Evolutionary conservation across 163 green algal species (phyloP), one percentile per base, ranked within the genome.

Genomic region (Volvox carteri): DNA sequence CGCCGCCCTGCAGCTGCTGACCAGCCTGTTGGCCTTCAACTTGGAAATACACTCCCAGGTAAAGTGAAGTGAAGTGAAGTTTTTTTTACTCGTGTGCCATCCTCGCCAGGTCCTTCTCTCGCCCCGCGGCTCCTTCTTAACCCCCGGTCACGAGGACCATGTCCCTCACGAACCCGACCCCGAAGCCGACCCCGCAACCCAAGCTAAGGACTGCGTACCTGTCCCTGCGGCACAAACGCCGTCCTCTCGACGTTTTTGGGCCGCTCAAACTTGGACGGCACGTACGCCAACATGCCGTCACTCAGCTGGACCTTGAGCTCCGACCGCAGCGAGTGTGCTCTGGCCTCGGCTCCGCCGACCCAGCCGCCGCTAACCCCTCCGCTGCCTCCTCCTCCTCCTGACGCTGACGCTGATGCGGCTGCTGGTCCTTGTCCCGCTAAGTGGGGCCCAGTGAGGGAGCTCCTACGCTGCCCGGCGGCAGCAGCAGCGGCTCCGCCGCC

Each of bases 11-110:
- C 58, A 78, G 68, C 84, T 89, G 70, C 50, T 89, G 50, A 83
- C 84, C 70, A 76, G 50, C 68, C 39, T 89, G 48, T 52, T 89
- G 39, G 84, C 84, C 33, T 89, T 89, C 84, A 89, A 89, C 70
- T 39, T 89, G 70, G 84, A 89, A 50, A 41, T 83, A 0, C 84
- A 89, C 68, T 48, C 84, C 4, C n/a, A n/a, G n/a, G n/a, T n/a
- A n/a, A n/a, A n/a, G n/a, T n/a, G n/a, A n/a, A n/a, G n/a, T n/a
- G n/a, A n/a, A n/a, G n/a, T n/a, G n/a, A n/a, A n/a, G n/a, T n/a
- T n/a, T n/a, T n/a, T n/a, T n/a, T n/a, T n/a, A n/a, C n/a, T n/a
- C n/a, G n/a, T n/a, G n/a, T n/a, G n/a, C n/a, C n/a, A n/a, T n/a
- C n/a, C n/a, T n/a, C n/a, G n/a, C n/a, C n/a, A n/a, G n/a, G n/a